Evolutionary conservation across 768 basidiomycete species (phyloP), one percentile per base, ranked within the genome.

Genomic region (Russula brevipes): DNA sequence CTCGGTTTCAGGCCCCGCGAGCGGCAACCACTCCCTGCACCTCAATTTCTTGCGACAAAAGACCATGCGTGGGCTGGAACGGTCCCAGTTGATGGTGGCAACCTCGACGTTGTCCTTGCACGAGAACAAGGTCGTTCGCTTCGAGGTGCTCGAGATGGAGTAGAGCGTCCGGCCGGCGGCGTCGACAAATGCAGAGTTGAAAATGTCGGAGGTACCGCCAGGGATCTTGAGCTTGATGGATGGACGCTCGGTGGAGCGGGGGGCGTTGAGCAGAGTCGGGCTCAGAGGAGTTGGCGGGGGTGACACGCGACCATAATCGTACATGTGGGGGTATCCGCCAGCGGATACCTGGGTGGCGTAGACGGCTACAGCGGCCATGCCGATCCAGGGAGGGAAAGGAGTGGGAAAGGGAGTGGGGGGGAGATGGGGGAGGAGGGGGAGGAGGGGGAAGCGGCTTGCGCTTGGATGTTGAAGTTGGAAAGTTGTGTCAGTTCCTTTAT

Each of bases 51-150:
- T 30, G 7, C 50, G 24, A 44, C 24, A 56, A 10, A 57, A 62
- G 6, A 62, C 50, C 55, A 57, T 52, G n/a, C 50, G 35, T 12
- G 61, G 61, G 30, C 50, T 62, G 4, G 42, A 30, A 30, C 38
- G 61, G n/a, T 57, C 35, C 61, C 61, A 62, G 3, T 62, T 30
- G 35, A 62, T 9, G 19, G 41, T 52, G 17, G 56, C 61, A 2
- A 62, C 16, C 56, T 57, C 55, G 10, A 24, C 19, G 8, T 62
- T 62, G 49, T 51, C 41, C 16, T 16, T 8, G 35, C 47, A 56
- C 36, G 61, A 62, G 14, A 44, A 5, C 6, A 57, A 2, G 1
- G 38, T 57, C 5, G 61, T 57, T 11, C 47, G 49, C 54, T 51
- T 62, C 33, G 54, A 38, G 39, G 44, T 12, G 24, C 61, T 57